Evolutionary conservation across 495 filamentous ascomycete species (phyloP), one percentile per base, ranked within the genome.

Genomic region (Friedmanniomyces endolithicus): DNA sequence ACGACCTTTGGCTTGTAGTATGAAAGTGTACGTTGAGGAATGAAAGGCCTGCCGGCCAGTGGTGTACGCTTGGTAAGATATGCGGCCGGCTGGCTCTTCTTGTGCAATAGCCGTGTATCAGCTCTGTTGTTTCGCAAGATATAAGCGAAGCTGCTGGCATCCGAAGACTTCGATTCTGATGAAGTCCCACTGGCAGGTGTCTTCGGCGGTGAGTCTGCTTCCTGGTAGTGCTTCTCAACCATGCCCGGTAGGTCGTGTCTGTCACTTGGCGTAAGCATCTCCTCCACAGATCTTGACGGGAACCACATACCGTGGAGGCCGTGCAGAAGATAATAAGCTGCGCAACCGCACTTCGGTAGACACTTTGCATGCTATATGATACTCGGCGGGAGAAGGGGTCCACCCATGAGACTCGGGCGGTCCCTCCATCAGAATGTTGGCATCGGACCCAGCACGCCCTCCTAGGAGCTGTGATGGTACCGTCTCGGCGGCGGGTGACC

Each of bases 391-490:
- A 3, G 54, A 55, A 11, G 7, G 11, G 9, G 4, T 7, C 2
- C 33, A 35, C 22, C 1, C 11, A 3, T 8, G n/a, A 39, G 43
- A 48, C 25, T 46, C 24, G 23, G 19, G 17, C 16, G 23, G 2
- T 1, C 45, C 27, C 11, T 27, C 12, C 29, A 4, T 50, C 43
- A 61, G 27, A 61, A 57, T 7, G 59, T 57, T 20, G 59, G 59
- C 59, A 62, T 62, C 31, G 59, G 59, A 14, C 39, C 35, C 47
- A 62, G 29, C 44, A 62, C 55, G 45, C 48, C 46, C 48, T 62
- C 59, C 59, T 57, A 62, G 14, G 59, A 62, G 47, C 56, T 62
- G 59, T 62, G 59, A 35, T 58, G 59, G 52, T 62, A 62, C 48
- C 55, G 50, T 22, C 55, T 33, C 37, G 59, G 59, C 24, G 59